phyloP scores from a whole-genome alignment of 2,329 filamentous ascomycete genomes.

The Chrysoporthe austroafricana region DNA sequence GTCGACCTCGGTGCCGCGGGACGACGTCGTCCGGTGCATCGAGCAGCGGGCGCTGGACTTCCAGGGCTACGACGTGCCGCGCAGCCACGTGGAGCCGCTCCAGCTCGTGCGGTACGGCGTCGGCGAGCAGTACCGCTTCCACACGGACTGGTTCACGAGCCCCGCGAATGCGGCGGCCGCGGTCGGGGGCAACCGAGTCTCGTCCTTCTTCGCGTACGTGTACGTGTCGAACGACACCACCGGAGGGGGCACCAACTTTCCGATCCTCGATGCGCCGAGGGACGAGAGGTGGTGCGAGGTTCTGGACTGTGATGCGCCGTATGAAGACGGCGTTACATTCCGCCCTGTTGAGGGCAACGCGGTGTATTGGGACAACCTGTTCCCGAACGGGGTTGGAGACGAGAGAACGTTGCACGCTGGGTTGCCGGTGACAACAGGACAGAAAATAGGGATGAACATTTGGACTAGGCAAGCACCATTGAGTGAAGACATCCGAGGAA shows the following conservation, averaged over 20 bases:
- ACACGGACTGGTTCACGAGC: conserved; percentile 48
- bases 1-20: conserved; percentile 42
- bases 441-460: conserved; percentile 48
- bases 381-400: conserved; percentile 41
- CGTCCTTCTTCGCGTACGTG: conserved; percentile 47
- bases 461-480: conserved; percentile 43
- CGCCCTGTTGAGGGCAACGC: conserved; percentile 44
- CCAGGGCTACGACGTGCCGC: conserved; percentile 42
- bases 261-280: conserved; percentile 40
- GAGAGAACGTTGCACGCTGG: conserved; percentile 45
- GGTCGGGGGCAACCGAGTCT: conserved; percentile 43
- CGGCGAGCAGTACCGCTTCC: conserved; percentile 45
- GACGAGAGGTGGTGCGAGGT: conserved; percentile 43
- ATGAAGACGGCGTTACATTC: conserved; percentile 45
- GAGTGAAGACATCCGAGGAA: conserved; percentile 10
- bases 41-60: conserved; percentile 44
- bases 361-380: conserved; percentile 47
- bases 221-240: conserved; percentile 41
- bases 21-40: conserved; percentile 43
- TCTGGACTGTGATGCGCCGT: conserved; percentile 46
- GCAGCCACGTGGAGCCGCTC: conserved; percentile 42
- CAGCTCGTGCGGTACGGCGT: conserved; percentile 45
- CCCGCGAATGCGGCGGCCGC: conserved; percentile 37
- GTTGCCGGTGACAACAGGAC: conserved; percentile 43
- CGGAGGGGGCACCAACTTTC: conserved; percentile 47